phyloP scores from a whole-genome alignment of 1,284 basidiomycete genomes.

The Rhizoctonia solani region DNA sequence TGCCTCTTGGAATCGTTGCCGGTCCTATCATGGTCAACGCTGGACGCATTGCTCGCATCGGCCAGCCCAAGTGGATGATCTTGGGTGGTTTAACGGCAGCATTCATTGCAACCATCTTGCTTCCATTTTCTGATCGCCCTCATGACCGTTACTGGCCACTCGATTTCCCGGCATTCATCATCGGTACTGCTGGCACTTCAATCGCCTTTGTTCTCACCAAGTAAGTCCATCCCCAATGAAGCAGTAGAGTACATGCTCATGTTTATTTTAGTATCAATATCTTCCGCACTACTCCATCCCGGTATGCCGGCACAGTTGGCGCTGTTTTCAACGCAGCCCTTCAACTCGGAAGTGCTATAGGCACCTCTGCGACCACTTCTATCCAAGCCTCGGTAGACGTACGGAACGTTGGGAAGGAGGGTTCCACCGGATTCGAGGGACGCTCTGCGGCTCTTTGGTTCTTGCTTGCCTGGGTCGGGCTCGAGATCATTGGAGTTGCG shows the following conservation, averaged over 20 bases:
- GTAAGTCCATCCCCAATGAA: neutral
- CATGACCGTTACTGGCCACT: constrained; percentile 53
- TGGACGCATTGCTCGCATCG: constrained; percentile 47
- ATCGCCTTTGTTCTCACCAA: constrained; percentile 32
- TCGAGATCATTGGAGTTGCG: constrained; percentile 31
- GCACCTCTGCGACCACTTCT: constrained; percentile 36
- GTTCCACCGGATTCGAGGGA: constrained; percentile 27
- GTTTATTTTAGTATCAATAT: constrained; percentile 11
- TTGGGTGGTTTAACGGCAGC: constrained; percentile 49
- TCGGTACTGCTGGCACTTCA: constrained; percentile 27
- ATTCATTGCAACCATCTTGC: constrained; percentile 50
- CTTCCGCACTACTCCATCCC: constrained; percentile 35
- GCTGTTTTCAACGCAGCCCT: constrained; percentile 39
- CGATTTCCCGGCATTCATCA: constrained; percentile 53
- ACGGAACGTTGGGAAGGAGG: constrained; percentile 24
- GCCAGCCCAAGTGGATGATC: constrained; percentile 54
- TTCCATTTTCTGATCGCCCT: constrained; percentile 49
- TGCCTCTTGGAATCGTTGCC: constrained; percentile 40
- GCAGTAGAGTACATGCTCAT: neutral
- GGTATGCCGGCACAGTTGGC: constrained; percentile 38
- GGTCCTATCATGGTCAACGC: constrained; percentile 46
- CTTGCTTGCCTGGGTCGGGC: constrained; percentile 33
- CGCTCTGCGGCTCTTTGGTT: constrained; percentile 38
- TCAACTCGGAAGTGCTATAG: constrained; percentile 39
- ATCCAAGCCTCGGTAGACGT: constrained; percentile 36